Evolutionary conservation across 306 rosid species (phyloP).

Genomic region (Trifolium dubium): DNA sequence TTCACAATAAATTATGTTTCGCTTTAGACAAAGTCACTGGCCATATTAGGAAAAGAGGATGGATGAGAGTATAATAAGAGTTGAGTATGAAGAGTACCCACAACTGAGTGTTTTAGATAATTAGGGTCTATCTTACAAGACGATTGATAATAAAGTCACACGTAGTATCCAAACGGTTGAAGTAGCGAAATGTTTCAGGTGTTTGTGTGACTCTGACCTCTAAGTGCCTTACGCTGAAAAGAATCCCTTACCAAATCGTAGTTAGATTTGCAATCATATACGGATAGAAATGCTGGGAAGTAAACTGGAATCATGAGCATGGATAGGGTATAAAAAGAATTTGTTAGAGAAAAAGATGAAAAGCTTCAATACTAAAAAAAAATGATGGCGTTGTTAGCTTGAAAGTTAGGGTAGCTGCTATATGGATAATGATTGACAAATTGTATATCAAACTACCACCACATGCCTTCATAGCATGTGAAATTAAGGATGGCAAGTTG

Average conservation of each 20-base stretch:
- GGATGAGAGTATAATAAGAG: conserved; percentile 3
- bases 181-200: neutral
- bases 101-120: conserved; percentile 22
- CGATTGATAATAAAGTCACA: conserved; percentile 7
- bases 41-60: conserved; percentile 13
- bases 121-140: conserved; percentile 9
- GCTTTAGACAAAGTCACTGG: conserved; percentile 2
- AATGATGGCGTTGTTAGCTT: neutral
- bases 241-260: neutral
- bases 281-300: neutral
- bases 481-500: neutral
- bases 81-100: conserved; percentile 1
- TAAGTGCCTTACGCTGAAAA: neutral
- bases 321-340: neutral
- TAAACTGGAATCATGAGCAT: conserved; percentile 8
- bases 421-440: neutral
- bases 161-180: neutral
- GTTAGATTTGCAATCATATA: conserved; percentile 11
- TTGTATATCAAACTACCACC: neutral
- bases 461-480: neutral
- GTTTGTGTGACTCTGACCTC: conserved; percentile 11
- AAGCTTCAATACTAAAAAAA: neutral
- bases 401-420: conserved; percentile 5
- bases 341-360: conserved; percentile 1
- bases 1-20: conserved; percentile 4